Conservation (phyloP, 345 rosid species). For the Alliaria petiolata region DNA sequence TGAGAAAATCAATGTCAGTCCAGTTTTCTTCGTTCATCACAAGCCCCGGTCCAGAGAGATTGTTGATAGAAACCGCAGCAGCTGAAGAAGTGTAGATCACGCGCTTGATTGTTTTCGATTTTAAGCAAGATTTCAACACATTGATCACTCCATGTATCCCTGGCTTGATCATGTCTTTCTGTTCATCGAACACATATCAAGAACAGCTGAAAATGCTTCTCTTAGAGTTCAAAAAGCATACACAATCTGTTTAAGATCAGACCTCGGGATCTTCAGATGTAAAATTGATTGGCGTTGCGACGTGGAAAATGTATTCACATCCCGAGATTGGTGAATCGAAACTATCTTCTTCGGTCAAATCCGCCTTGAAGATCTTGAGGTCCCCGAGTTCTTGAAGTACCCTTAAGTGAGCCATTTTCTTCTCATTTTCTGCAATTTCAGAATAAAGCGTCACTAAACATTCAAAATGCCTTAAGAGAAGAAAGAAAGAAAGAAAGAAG, state of each 20-base stretch:
- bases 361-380: constrained; percentile 60
- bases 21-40: constrained; percentile 69
- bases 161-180: constrained; percentile 95
- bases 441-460: not conserved
- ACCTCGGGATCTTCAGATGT: constrained; percentile 89
- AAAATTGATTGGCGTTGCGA: constrained; percentile 88
- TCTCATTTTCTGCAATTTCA: constrained; percentile 47
- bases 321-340: constrained; percentile 55
- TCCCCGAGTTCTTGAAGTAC: constrained; percentile 59
- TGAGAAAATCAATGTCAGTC: constrained; percentile 68
- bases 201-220: not conserved
- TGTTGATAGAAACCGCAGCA: constrained; percentile 68
- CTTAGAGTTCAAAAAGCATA: not conserved
- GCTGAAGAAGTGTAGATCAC: constrained; percentile 91
- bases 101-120: constrained; percentile 62
- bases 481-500: not conserved
- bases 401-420: constrained; percentile 54
- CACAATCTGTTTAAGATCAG: not conserved
- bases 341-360: constrained; percentile 63
- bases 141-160: constrained; percentile 74
- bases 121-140: constrained; percentile 67
- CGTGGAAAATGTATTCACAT: constrained; percentile 76
- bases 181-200: constrained; percentile 11
- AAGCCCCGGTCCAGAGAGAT: constrained; percentile 52
- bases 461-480: not conserved